Percentiles rank a stretch among this genome's conserved stretches.
Conservation (phyloP, 2,329 filamentous ascomycete genomes). For the Venturia effusa region DNA sequence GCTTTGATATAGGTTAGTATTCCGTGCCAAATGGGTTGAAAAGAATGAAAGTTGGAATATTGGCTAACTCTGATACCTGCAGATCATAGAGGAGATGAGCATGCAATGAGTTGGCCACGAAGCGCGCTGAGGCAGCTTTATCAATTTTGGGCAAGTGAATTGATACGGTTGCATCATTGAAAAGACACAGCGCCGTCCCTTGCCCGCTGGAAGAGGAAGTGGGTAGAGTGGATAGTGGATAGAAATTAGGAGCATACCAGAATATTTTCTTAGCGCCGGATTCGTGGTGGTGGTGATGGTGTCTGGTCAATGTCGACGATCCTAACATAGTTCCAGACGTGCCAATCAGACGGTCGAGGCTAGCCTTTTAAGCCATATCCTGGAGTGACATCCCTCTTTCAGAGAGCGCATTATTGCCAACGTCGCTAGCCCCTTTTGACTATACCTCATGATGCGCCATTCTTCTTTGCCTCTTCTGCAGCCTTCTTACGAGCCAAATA, state of each 20-base stretch:
- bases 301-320: background rate
- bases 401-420: background rate
- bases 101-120: constrained; percentile 3
- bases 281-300: background rate
- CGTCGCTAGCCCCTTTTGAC: background rate
- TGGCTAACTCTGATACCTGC: constrained; percentile 1
- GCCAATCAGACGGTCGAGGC: background rate
- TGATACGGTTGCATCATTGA: constrained; percentile 13
- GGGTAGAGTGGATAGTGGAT: background rate
- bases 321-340: too few species aligned
- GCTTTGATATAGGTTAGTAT: background rate
- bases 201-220: background rate
- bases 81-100: constrained; percentile 2
- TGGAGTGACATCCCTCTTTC: background rate
- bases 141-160: constrained; percentile 10
- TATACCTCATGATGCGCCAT: background rate
- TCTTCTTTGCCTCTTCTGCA: constrained; percentile 35
- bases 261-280: background rate
- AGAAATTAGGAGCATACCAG: background rate
- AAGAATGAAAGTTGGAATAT: background rate
- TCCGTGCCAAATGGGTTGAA: background rate
- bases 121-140: constrained; percentile 7
- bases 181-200: constrained; percentile 13
- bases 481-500: constrained; percentile 70
- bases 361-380: background rate